Evolutionary conservation across 306 rosid species (phyloP).

Genomic region (Cucurbita pepo): DNA sequence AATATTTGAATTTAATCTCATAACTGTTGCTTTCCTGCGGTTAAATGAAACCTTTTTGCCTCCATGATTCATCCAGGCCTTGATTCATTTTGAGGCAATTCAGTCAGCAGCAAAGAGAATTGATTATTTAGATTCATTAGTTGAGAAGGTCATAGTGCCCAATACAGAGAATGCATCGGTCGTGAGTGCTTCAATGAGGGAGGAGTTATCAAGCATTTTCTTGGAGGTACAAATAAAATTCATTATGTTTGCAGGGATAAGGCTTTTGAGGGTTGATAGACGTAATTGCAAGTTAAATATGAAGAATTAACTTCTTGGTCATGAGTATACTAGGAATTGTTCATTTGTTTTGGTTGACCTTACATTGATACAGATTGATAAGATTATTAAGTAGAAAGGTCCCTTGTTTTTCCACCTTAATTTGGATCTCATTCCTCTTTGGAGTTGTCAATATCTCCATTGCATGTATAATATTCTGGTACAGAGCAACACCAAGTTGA

Average conservation of each 20-base stretch:
- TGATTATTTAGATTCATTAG: slow-evolving; percentile 60
- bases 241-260: neutral
- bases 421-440: neutral
- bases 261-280: neutral
- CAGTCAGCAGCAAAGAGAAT: slow-evolving; percentile 57
- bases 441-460: neutral
- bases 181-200: slow-evolving; percentile 59
- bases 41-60: slow-evolving; percentile 1
- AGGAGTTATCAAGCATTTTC: slow-evolving; percentile 77
- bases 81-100: slow-evolving; percentile 82
- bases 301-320: neutral
- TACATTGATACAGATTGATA: neutral
- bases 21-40: neutral
- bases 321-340: neutral
- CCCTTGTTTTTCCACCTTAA: neutral
- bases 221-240: slow-evolving; percentile 42
- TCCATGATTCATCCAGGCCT: slow-evolving; percentile 38
- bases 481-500: neutral
- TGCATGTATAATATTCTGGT: neutral
- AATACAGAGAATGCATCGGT: slow-evolving; percentile 35
- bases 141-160: slow-evolving; percentile 60
- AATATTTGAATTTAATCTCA: neutral
- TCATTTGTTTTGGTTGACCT: neutral
- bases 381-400: neutral
- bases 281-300: too few relatives aligned